Evolutionary conservation across 2,329 filamentous ascomycete genomes (phyloP).

Genomic region (Neofusicoccum ribis): DNA sequence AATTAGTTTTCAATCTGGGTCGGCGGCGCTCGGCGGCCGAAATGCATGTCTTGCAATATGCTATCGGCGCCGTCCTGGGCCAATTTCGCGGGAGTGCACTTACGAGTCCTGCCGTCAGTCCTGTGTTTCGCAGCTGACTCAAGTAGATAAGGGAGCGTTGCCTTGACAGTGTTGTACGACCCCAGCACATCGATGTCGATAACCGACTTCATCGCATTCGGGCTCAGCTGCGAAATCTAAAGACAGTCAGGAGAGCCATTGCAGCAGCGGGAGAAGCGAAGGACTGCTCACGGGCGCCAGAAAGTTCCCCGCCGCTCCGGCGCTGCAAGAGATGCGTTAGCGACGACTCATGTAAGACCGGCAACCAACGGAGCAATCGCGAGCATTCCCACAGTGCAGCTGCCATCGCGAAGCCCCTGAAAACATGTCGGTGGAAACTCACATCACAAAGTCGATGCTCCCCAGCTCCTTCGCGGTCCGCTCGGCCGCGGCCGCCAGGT

Average conservation of each 20-base stretch:
- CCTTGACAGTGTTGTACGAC: slow-evolving; percentile 93
- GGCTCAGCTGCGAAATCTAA: slow-evolving; percentile 70
- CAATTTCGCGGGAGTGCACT: slow-evolving; percentile 22
- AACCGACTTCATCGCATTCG: slow-evolving; percentile 92
- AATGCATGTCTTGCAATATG: slow-evolving; percentile 30
- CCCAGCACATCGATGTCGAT: slow-evolving; percentile 96
- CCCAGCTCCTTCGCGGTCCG: slow-evolving; percentile 81
- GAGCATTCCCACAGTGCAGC: background rate
- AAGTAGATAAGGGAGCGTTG: slow-evolving; percentile 78
- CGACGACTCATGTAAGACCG: background rate
- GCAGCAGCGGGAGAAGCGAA: background rate
- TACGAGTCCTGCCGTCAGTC: slow-evolving; percentile 58
- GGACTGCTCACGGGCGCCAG: slow-evolving; percentile 60
- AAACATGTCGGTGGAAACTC: slow-evolving; percentile 32
- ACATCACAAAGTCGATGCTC: slow-evolving; percentile 90
- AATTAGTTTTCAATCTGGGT: background rate
- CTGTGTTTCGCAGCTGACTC: slow-evolving; percentile 67
- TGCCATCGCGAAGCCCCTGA: background rate
- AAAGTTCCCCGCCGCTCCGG: slow-evolving; percentile 95
- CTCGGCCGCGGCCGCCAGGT: slow-evolving; percentile 72
- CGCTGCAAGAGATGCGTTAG: slow-evolving; percentile 52
- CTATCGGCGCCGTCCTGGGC: slow-evolving; percentile 29
- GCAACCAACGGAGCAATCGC: background rate
- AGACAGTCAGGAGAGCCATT: background rate
- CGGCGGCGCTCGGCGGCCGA: background rate